Conservation (phyloP, 306 rosid species). For the Quercus alba region DNA sequence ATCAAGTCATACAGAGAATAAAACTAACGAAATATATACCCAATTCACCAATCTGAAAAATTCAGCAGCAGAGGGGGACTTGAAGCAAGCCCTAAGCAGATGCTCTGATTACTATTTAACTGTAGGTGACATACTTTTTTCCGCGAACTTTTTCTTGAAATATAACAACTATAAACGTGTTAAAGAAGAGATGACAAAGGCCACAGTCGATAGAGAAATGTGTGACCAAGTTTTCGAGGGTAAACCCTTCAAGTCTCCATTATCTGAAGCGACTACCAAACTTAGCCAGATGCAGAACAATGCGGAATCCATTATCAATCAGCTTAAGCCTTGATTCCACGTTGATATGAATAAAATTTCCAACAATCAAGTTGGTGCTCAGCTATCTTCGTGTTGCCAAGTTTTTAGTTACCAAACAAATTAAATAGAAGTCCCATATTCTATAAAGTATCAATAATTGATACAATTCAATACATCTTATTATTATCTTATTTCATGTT, state of each 20-base stretch:
- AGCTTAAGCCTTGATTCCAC: neutral
- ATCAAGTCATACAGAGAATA: neutral
- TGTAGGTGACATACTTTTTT: neutral
- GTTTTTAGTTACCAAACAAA: too few species aligned
- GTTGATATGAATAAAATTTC: too few species aligned
- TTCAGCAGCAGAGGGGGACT: rapidly evolving
- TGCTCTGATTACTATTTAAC: neutral
- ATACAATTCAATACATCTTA: too few species aligned
- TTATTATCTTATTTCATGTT: too few species aligned
- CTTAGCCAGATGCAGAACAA: neutral
- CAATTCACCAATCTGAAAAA: neutral
- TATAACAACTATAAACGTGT: neutral
- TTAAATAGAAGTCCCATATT: too few species aligned
- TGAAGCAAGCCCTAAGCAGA: neutral
- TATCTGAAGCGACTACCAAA: neutral
- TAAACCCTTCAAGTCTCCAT: neutral
- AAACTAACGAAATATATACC: neutral
- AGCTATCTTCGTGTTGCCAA: too few species aligned
- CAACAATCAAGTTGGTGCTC: too few species aligned
- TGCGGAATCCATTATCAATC: slow-evolving; percentile 1
- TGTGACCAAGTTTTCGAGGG: slow-evolving; percentile 10
- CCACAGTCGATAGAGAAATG: neutral
- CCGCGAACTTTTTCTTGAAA: neutral
- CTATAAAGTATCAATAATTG: too few species aligned
- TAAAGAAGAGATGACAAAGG: neutral